These are phyloP conservation scores for Macrophomina tecta DNA, from an alignment of 2,329 filamentous ascomycete genomes.

Conservation along the genomic window DNA sequence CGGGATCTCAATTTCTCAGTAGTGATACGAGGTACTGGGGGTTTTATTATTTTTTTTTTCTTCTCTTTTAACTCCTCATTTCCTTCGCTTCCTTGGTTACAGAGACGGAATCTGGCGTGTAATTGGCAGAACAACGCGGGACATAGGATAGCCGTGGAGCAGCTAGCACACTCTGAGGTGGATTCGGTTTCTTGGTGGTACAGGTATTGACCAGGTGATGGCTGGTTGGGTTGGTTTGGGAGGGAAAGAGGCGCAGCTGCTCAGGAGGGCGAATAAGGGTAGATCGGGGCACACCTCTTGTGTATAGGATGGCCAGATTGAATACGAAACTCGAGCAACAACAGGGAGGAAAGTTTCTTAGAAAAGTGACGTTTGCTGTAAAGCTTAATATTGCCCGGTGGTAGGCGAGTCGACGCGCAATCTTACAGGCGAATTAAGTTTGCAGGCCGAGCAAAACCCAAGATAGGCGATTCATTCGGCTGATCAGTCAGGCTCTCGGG, in stretches of 20 bases:
- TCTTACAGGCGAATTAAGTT: neutral
- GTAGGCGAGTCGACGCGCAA: neutral
- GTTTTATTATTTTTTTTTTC: neutral
- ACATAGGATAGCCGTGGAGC: neutral
- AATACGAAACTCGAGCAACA: slow-evolving; percentile 18
- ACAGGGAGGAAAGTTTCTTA: neutral
- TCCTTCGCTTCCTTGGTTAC: slow-evolving; percentile 8
- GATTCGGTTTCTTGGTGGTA: slow-evolving; percentile 14
- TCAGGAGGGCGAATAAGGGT: slow-evolving; percentile 9
- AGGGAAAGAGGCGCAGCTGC: slow-evolving; percentile 12
- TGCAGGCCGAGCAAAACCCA: neutral
- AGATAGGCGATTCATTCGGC: no score
- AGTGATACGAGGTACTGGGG: neutral
- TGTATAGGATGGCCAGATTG: slow-evolving; percentile 24
- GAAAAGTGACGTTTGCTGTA: neutral
- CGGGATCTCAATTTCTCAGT: neutral
- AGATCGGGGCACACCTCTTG: neutral
- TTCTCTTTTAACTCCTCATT: neutral
- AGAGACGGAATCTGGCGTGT: slow-evolving; percentile 1
- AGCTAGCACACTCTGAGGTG: slow-evolving; percentile 6
- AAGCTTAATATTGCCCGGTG: neutral
- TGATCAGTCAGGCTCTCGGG: neutral
- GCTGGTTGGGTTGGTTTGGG: neutral
- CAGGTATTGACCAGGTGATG: neutral
- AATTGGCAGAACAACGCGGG: neutral